Base-by-base conservation (phyloP, 495 filamentous ascomycete genomes). In the Hypoxylon crocopeplum region DNA sequence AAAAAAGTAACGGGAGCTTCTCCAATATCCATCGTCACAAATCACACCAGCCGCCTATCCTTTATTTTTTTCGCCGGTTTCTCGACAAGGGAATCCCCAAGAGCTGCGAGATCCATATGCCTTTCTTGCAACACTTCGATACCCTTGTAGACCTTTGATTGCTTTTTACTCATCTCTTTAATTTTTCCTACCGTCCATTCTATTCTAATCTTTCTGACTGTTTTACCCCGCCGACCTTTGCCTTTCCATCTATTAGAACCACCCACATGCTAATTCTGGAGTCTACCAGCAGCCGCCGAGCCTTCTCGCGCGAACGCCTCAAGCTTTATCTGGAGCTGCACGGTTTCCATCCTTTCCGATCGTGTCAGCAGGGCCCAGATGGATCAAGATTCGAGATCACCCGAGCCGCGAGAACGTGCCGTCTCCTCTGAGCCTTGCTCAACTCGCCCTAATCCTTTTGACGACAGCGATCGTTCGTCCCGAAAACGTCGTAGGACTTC, bases 341-440 rank as follows among this genome's bases (percentile, higher is more conserved):
- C 62, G 59, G 62, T 57, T 63, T 47, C 41, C 46, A 25, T 24
- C 48, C 48, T 56, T 47, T 33, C 36, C 49, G 37, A 41, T 27
- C 45, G 50, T 48, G 45, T 57, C 66, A 60, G 63, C 68, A 44
- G 47, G 54, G 44, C 40, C 66, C 77, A 77, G 77, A 84, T 84
- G 82, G 81, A 80, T 76, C 74, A 74, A 69, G 72, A 77, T 69
- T 67, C 77, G 71, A 71, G 67, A 60, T 59, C 69, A 58, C 72
- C 79, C 74, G 75, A 79, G 67, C 71, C 75, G 69, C 77, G 72
- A 78, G 79, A 82, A 75, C 79, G 80, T 74, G 79, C 80, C 57
- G 71, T 75, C 71, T 84, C 81, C 63, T 83, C 80, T 66, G 82
- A 84, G 76, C 79, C 80, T 72, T 77, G 79, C 75, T 82, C 82